Base-by-base conservation (phyloP, 495 filamentous ascomycete genomes). In the Xylaria intraflava region DNA sequence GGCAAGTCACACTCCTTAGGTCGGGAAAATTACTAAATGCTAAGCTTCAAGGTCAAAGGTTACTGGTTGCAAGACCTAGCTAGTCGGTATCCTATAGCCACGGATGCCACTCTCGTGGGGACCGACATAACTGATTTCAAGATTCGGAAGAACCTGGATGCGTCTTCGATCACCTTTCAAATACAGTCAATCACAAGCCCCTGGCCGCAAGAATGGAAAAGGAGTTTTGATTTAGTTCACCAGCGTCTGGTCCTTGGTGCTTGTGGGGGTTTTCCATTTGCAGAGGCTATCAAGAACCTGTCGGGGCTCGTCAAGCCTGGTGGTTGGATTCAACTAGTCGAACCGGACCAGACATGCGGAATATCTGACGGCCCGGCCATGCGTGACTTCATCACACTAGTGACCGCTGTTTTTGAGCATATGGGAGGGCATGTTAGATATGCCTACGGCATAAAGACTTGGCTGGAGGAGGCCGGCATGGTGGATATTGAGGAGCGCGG, bases 251-350 rank as follows among this genome's bases (percentile, higher is more conserved):
- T 38, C 16, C 35, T 38, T 38, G 35, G 35, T n/a, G 35, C 35
- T 3, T 38, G 35, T n/a, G 35, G 35, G 35, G 16, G 35, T n/a
- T 38, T 38, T n/a, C 35, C 35, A 38, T 38, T 38, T 38, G 23
- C 35, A 19, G 39, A 42, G 17, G 39, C 39, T 6, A 19, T 42
- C 19, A 19, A 20, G 12, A 20, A 19, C 12, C 39, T 42, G 6
- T 40, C n/a, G 12, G 35, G 38, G 26, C 42, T 55, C n/a, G 57
- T 59, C 20, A 59, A 55, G 46, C 56, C 56, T 8, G 52, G 57
- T 12, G 57, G 51, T 3, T 60, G 47, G 46, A 60, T 60, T 31
- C 51, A 59, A 41, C 51, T 59, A 3, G 51, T 51, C 51, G 51
- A 51, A 27, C 41, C 51, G 7, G 35, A 51, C n/a, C 46, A 55